These are phyloP conservation scores for Fusarium bulbicola DNA, from an alignment of 2,329 filamentous ascomycete genomes.

Conservation along the genomic window DNA sequence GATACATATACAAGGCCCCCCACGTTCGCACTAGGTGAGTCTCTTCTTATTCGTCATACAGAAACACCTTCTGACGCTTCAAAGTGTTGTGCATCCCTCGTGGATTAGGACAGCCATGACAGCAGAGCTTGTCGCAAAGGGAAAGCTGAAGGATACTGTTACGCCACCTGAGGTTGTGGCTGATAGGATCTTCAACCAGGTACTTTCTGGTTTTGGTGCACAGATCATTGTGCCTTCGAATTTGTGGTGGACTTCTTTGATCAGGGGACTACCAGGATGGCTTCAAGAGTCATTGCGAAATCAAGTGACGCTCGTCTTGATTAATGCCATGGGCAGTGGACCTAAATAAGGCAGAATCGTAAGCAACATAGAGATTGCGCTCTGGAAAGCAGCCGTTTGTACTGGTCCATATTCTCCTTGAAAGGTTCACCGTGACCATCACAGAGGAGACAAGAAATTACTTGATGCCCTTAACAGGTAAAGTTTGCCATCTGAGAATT, in stretches of 20 bases:
- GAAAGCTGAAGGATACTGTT: slow-evolving; percentile 29
- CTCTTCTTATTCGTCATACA: too few species aligned
- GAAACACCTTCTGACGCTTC: background rate
- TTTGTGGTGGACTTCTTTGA: background rate
- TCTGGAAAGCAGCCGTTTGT: too few species aligned
- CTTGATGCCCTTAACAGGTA: too few species aligned
- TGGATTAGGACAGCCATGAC: slow-evolving; percentile 33
- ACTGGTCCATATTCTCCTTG: too few species aligned
- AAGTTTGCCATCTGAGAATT: too few species aligned
- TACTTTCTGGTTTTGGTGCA: slow-evolving; percentile 52
- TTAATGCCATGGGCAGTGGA: background rate
- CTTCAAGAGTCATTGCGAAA: slow-evolving; percentile 27
- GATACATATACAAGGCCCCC: slow-evolving; percentile 64
- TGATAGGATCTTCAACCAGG: slow-evolving; percentile 51
- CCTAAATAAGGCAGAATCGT: background rate
- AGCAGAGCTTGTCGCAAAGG: slow-evolving; percentile 21
- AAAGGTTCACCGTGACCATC: too few species aligned
- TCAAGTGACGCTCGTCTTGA: background rate
- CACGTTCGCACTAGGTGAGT: slow-evolving; percentile 63
- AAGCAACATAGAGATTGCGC: background rate
- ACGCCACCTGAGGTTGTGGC: slow-evolving; percentile 47
- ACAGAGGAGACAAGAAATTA: too few species aligned
- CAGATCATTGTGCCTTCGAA: slow-evolving; percentile 53
- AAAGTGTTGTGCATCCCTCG: slow-evolving; percentile 60
- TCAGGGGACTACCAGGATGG: slow-evolving; percentile 27